phyloP scores from a whole-genome alignment of 345 rosid genomes.

The Conringia planisiliqua region DNA sequence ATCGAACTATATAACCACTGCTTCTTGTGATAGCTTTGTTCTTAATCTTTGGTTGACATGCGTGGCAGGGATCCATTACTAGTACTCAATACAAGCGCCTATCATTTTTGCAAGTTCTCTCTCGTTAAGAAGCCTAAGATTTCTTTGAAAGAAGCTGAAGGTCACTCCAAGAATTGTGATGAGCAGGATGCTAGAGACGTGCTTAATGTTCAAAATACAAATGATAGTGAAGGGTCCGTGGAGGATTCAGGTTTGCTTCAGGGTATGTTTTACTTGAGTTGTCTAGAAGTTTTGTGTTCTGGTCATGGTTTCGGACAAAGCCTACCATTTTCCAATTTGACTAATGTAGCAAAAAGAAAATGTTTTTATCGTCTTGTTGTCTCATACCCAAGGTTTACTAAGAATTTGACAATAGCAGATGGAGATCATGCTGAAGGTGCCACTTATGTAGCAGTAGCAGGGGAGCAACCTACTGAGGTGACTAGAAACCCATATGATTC shows the following conservation, averaged over 20 bases:
- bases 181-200: constrained; percentile 34
- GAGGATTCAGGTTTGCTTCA: constrained; percentile 32
- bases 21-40: not conserved
- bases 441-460: constrained; percentile 68
- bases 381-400: not conserved
- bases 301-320: not conserved
- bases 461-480: constrained; percentile 74
- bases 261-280: constrained; percentile 38
- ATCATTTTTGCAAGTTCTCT: constrained; percentile 95
- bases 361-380: not conserved
- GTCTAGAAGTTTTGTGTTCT: not conserved
- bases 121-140: constrained; percentile 53
- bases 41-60: constrained; percentile 11
- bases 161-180: not conserved
- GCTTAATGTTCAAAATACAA: constrained; percentile 14
- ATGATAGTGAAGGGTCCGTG: constrained; percentile 27
- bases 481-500: not conserved
- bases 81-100: constrained; percentile 59
- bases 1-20: not conserved
- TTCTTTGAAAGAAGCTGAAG: constrained; percentile 32
- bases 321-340: not conserved
- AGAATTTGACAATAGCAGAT: constrained; percentile 33
- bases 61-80: constrained; percentile 53
- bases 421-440: constrained; percentile 38
- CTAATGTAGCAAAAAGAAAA: not conserved